Conservation (phyloP, 768 basidiomycete species). For the Mycena latifolia region DNA sequence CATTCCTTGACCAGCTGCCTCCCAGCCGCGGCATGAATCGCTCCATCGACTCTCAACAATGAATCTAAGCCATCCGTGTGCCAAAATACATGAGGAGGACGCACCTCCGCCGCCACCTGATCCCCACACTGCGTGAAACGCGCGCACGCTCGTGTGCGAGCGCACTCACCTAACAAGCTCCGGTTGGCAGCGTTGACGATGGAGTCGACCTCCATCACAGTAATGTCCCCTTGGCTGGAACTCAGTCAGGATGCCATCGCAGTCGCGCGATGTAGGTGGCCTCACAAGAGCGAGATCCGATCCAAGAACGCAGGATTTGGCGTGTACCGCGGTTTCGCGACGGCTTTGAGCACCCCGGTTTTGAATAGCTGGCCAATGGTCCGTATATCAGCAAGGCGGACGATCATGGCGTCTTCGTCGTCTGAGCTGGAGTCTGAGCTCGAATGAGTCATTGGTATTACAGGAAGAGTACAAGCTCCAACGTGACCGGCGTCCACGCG, state of each 20-base stretch:
- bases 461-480: neutral
- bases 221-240: constrained; percentile 83
- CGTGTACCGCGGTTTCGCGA: constrained; percentile 49
- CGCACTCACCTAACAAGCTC: constrained; percentile 70
- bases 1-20: constrained; percentile 76
- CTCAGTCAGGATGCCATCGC: constrained; percentile 11
- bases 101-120: constrained; percentile 84
- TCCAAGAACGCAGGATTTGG: constrained; percentile 57
- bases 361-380: constrained; percentile 70
- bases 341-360: constrained; percentile 50
- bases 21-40: constrained; percentile 85
- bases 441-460: constrained; percentile 20
- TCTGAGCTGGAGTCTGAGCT: constrained; percentile 33
- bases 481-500: neutral
- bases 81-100: constrained; percentile 35
- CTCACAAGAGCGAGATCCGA: constrained; percentile 78
- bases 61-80: constrained; percentile 6
- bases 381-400: constrained; percentile 61
- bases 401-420: constrained; percentile 38
- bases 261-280: constrained; percentile 21
- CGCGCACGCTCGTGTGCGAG: neutral
- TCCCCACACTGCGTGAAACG: constrained; percentile 1
- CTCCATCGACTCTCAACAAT: constrained; percentile 74
- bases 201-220: constrained; percentile 73
- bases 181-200: constrained; percentile 90